These are phyloP conservation scores for Fraxinus nigra DNA, from an alignment of 305 asterid species.

Conservation along the genomic window DNA sequence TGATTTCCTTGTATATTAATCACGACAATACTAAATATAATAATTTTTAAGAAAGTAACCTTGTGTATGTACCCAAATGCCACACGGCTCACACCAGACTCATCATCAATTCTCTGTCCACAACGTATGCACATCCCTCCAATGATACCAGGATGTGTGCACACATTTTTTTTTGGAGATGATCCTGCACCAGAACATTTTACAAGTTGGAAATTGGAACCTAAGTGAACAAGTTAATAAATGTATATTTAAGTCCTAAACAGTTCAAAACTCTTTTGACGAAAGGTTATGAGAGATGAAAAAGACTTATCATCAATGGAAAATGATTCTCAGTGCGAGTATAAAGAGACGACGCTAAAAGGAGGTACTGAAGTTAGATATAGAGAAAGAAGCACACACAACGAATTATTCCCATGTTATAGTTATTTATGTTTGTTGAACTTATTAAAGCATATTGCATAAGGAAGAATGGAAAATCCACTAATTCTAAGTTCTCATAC, in stretches of 20 bases:
- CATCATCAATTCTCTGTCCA: slow-evolving; percentile 65
- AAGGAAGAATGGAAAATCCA: neutral
- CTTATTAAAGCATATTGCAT: neutral
- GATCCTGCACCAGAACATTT: slow-evolving; percentile 31
- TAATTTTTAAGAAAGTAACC: slow-evolving; percentile 27
- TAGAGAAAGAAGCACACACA: neutral
- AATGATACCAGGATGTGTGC: slow-evolving; percentile 78
- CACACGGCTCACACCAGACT: slow-evolving; percentile 73
- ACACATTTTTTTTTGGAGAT: slow-evolving; percentile 31
- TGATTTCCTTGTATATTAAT: neutral
- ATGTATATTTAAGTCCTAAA: neutral
- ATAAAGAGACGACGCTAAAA: neutral
- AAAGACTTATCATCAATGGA: neutral
- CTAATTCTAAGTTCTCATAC: neutral
- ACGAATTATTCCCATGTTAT: neutral
- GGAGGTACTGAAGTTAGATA: neutral
- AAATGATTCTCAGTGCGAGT: neutral
- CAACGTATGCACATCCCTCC: slow-evolving; percentile 91
- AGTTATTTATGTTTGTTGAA: neutral
- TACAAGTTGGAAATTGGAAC: neutral
- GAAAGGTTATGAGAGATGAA: neutral
- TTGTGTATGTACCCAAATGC: slow-evolving; percentile 61
- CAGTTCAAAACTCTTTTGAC: neutral
- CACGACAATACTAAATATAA: neutral
- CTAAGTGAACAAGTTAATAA: slow-evolving; percentile 1